phyloP scores from a whole-genome alignment of 1,284 basidiomycete genomes.

The Entoloma clypeatum region DNA sequence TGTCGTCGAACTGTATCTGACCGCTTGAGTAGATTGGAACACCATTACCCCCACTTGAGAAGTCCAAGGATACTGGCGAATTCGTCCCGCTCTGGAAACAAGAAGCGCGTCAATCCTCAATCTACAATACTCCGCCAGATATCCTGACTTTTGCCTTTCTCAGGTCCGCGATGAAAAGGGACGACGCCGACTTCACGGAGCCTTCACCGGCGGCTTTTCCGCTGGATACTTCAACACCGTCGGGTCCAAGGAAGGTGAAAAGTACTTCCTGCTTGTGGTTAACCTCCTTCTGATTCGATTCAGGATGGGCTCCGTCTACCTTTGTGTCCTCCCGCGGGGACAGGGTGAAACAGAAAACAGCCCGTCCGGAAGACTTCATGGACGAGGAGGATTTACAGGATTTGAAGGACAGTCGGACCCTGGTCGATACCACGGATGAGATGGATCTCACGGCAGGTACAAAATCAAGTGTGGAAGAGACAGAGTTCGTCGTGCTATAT shows the following conservation, averaged over 20 bases:
- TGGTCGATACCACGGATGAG: slow-evolving; percentile 75
- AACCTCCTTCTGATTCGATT: neutral
- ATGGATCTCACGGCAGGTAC: slow-evolving; percentile 65
- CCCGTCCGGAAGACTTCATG: slow-evolving; percentile 92
- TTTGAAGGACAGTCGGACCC: slow-evolving; percentile 63
- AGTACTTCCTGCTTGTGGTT: neutral
- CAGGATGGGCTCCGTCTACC: slow-evolving; percentile 91
- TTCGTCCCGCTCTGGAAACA: slow-evolving; percentile 98
- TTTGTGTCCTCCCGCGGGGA: slow-evolving; percentile 85
- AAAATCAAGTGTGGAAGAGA: slow-evolving; percentile 40
- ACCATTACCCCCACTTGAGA: slow-evolving; percentile 84
- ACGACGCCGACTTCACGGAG: slow-evolving; percentile 88
- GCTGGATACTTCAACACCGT: slow-evolving; percentile 98
- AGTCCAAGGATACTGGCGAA: slow-evolving; percentile 86
- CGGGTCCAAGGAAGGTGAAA: slow-evolving; percentile 88
- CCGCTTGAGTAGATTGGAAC: slow-evolving; percentile 92
- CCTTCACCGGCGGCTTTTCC: slow-evolving; percentile 97
- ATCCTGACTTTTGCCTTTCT: neutral
- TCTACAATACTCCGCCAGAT: neutral
- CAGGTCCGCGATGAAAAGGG: slow-evolving; percentile 95
- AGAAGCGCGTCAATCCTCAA: slow-evolving; percentile 53
- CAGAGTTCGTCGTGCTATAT: slow-evolving; percentile 53
- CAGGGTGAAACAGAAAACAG: slow-evolving; percentile 58
- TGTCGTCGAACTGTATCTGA: slow-evolving; percentile 8
- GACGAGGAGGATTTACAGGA: slow-evolving; percentile 96